Percentiles rank a stretch among this genome's conserved stretches.
phyloP scores from a whole-genome alignment of 176 grass and related monocot species.

The Avena atlantica region DNA sequence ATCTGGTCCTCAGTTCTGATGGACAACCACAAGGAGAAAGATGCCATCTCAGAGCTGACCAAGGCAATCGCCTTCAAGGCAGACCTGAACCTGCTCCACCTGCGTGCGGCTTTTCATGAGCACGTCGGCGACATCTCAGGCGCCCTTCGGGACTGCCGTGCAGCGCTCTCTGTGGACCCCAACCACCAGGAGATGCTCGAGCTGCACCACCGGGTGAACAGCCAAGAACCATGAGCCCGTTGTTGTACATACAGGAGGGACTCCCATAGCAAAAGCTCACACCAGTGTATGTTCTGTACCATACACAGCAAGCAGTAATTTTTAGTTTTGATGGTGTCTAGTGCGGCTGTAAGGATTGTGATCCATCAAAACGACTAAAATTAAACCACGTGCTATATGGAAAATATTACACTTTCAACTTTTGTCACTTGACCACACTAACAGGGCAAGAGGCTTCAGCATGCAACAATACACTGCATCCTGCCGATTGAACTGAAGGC shows the following conservation, averaged over 20 bases:
- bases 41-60: constrained; percentile 87
- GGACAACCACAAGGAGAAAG: constrained; percentile 99
- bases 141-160: constrained; percentile 84
- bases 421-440: constrained; percentile 26
- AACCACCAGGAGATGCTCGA: constrained; percentile 99
- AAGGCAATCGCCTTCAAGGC: constrained; percentile 92
- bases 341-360: background rate
- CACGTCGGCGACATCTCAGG: constrained; percentile 74
- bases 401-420: constrained; percentile 8
- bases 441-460: constrained; percentile 17
- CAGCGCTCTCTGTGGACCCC: constrained; percentile 90
- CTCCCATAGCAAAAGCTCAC: constrained; percentile 43
- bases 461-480: constrained; percentile 31
- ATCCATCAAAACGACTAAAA: constrained; percentile 20
- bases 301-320: constrained; percentile 52
- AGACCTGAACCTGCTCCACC: constrained; percentile 91
- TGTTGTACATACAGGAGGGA: constrained; percentile 58
- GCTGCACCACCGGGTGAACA: constrained; percentile 95
- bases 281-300: constrained; percentile 70
- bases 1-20: constrained; percentile 75
- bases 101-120: constrained; percentile 95
- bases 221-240: constrained; percentile 84
- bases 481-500: constrained; percentile 3
- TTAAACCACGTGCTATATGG: constrained; percentile 17
- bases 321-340: constrained; percentile 39